These are phyloP conservation scores for Fomitiporia mediterranea DNA, from an alignment of 1,284 basidiomycete genomes.

Conservation along the genomic window DNA sequence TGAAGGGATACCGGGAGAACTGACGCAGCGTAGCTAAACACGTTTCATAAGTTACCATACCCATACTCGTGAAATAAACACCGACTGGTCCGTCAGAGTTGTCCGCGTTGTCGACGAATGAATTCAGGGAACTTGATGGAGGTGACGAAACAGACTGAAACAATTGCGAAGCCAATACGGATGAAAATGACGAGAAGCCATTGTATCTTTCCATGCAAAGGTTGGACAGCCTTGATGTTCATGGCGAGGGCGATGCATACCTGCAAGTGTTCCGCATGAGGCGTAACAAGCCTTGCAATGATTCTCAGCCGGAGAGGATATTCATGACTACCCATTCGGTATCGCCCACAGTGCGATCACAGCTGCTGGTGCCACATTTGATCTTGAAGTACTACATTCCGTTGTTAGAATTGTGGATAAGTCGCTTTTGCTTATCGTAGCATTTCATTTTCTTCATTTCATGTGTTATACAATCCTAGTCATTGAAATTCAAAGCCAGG, in stretches of 20 bases:
- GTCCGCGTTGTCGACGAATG: not conserved
- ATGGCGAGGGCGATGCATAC: no score
- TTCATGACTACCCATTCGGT: no score
- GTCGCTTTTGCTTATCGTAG: no score
- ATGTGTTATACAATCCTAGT: not conserved
- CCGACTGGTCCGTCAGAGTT: slow-evolving; percentile 4
- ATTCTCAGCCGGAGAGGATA: no score
- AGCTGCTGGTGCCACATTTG: no score
- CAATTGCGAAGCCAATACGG: slow-evolving; percentile 2
- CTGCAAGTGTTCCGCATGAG: no score
- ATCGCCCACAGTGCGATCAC: no score
- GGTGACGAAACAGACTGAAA: not conserved
- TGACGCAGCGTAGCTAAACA: not conserved
- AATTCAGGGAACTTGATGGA: slow-evolving; percentile 6
- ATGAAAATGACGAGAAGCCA: slow-evolving; percentile 5
- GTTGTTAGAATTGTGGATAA: no score
- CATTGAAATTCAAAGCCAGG: not conserved
- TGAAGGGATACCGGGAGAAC: not conserved
- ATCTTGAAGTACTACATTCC: no score
- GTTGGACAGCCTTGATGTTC: no score
- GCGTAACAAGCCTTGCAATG: no score
- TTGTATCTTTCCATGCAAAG: not conserved
- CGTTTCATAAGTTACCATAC: not conserved
- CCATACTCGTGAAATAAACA: not conserved
- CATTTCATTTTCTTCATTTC: not conserved